A percentile compares a stretch with the other conserved stretches of the same genome.
Conservation (phyloP, 768 basidiomycete species). For the Leccinum aurantiacum region DNA sequence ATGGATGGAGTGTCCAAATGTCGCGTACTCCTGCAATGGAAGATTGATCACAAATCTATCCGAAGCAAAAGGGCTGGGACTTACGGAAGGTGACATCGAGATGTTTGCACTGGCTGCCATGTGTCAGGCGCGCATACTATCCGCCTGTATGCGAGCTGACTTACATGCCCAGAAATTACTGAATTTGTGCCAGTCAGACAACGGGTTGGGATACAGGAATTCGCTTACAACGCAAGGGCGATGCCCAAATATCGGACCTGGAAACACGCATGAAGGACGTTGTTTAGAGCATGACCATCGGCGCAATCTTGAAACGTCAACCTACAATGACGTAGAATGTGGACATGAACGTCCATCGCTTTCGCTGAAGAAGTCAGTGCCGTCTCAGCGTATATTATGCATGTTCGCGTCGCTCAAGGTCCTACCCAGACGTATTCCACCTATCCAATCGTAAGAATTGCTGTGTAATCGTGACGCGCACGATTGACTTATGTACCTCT, state of each 20-base stretch:
- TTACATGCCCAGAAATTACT: slow-evolving; percentile 21
- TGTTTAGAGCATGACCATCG: background rate
- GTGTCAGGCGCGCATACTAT: background rate
- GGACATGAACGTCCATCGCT: slow-evolving; percentile 14
- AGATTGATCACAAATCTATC: background rate
- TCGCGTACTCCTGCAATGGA: slow-evolving; percentile 10
- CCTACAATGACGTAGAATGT: slow-evolving; percentile 19
- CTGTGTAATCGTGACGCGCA: background rate
- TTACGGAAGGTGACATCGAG: slow-evolving; percentile 16
- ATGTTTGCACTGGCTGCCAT: slow-evolving; percentile 19
- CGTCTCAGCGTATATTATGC: background rate
- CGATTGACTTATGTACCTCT: slow-evolving; percentile 17
- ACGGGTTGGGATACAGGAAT: background rate
- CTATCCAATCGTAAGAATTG: slow-evolving; percentile 5
- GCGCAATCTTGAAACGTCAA: background rate
- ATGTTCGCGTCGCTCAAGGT: background rate
- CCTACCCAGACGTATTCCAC: slow-evolving; percentile 24
- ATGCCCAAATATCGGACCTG: slow-evolving; percentile 22
- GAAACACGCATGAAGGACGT: background rate
- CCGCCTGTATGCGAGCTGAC: background rate
- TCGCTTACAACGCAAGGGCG: slow-evolving; percentile 17
- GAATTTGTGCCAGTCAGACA: background rate
- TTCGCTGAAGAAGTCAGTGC: slow-evolving; percentile 3
- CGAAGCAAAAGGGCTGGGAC: background rate
- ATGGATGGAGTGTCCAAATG: background rate